Base-by-base conservation (phyloP, 2,329 filamentous ascomycete species). In the Acrocalymma vagum region DNA sequence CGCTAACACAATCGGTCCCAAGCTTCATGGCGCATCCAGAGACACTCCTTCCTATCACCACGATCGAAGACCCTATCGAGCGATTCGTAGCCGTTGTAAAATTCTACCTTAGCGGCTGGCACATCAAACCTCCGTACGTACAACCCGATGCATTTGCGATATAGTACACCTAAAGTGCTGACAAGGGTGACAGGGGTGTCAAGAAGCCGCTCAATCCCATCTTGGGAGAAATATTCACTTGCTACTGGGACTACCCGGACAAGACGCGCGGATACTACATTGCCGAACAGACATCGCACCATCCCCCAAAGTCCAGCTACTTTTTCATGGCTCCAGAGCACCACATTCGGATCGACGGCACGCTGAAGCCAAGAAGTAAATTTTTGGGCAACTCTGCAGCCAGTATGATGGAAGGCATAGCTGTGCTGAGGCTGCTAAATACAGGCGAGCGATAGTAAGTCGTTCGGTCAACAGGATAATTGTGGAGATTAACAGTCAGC, bases 21-120 rank as follows among this genome's bases (percentile, higher is more conserved):
- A 96, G 92, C 78, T 99, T 99, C 79, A 99, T 99, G 94, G 95
- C 93, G 60, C 94, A 99, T 68, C 94, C 94, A 26, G 94, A 99
- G 73, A 95, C 91, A 63, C 85, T 99, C 21, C 83, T 99, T 4
- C 86, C 88, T 22, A 94, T 97, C 71, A 83, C 93, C 29, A 77
- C 83, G 30, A 88, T 96, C 58, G 88, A 97, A 35, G 93, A 99
- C 63, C 93, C 94, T 1, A 77, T 90, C 41, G 78, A 93, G 63
- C 84, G 94, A 68, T 99, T 99, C 65, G 85, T 97, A 20, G 89
- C 91, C 10, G 94, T 99, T 33, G 90, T 96, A 66, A 96, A 95
- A 73, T 99, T 99, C 72, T 99, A 99, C 72, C 78, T 99, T 29
- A 96, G 91, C 71, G 94, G 94, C 62, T 99, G 94, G 94, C 94